Percentiles rank a stretch among this genome's conserved stretches.
phyloP scores from a whole-genome alignment of 306 rosid species.

The Erythrophleum fordii region DNA sequence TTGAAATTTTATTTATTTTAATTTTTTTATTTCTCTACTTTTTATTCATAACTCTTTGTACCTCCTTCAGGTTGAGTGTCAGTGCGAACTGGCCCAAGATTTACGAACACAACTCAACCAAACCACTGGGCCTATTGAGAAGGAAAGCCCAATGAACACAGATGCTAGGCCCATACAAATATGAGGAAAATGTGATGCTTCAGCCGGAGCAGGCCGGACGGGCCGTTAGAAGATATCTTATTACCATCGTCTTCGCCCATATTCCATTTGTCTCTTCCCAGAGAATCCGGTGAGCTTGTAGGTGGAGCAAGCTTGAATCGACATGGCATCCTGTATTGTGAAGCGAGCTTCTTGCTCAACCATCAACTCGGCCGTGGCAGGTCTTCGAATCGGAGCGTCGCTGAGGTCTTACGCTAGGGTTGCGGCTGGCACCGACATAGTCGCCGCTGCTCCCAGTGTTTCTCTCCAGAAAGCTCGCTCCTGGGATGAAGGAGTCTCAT shows the following conservation, averaged over 20 bases:
- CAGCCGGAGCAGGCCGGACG: neutral
- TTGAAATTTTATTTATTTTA: no score
- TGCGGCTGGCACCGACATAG: constrained; percentile 70
- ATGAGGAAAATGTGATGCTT: neutral
- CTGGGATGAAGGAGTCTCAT: constrained; percentile 92
- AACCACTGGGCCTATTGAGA: neutral
- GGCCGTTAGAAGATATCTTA: neutral
- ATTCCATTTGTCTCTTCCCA: neutral
- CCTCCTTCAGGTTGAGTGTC: no score
- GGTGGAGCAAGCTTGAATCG: constrained; percentile 26
- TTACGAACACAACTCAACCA: no score
- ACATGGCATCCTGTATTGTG: constrained; percentile 65
- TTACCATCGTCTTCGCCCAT: no score
- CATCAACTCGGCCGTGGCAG: constrained; percentile 45
- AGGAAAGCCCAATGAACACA: neutral
- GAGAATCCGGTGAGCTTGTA: neutral
- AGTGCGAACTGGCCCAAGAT: no score
- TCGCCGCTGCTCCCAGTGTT: constrained; percentile 72
- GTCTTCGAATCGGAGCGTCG: constrained; percentile 40
- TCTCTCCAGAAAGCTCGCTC: constrained; percentile 92
- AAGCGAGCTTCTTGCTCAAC: constrained; percentile 57
- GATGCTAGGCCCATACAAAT: neutral
- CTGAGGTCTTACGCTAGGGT: constrained; percentile 60
- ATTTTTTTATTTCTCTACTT: no score
- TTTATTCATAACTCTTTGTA: no score